Percentiles rank a stretch among this genome's conserved stretches.
phyloP scores from a whole-genome alignment of 2,329 filamentous ascomycete genomes.

The Sphaerostilbella broomeana region DNA sequence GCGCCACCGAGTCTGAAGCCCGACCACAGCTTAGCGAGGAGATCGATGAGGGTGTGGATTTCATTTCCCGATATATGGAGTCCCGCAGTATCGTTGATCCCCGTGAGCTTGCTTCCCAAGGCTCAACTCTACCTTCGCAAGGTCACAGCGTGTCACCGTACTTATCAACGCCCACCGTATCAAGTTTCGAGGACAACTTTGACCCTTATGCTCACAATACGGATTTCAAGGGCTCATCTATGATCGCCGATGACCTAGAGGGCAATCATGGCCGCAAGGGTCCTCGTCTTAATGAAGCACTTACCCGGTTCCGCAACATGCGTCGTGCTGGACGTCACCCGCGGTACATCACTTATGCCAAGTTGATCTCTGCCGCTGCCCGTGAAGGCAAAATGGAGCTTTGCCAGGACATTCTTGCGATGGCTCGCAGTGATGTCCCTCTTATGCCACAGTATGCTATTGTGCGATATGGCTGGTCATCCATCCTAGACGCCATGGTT shows the following conservation, averaged over 20 bases:
- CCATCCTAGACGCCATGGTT: conserved; percentile 94
- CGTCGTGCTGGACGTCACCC: conserved; percentile 86
- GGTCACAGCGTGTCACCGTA: conserved; percentile 41
- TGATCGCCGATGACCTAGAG: conserved; percentile 86
- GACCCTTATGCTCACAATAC: conserved; percentile 88
- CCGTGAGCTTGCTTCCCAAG: conserved; percentile 44
- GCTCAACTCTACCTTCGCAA: conserved; percentile 38
- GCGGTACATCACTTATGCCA: conserved; percentile 93
- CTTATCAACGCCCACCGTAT: conserved; percentile 48
- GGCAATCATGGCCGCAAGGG: conserved; percentile 67
- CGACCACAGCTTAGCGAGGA: conserved; percentile 62
- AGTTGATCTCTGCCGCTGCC: conserved; percentile 84
- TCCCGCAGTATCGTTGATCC: conserved; percentile 48
- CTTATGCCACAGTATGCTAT: conserved; percentile 75
- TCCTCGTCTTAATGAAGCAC: conserved; percentile 69
- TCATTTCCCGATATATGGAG: conserved; percentile 54
- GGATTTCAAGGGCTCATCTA: conserved; percentile 86
- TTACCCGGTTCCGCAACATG: conserved; percentile 85
- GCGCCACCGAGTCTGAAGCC: conserved; percentile 46
- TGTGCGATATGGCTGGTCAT: conserved; percentile 92
- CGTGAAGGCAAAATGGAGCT: conserved; percentile 76
- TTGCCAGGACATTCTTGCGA: conserved; percentile 78
- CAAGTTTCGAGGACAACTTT: conserved; percentile 70
- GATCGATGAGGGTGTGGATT: conserved; percentile 79
- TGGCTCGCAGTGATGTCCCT: conserved; percentile 85